Base-by-base conservation (phyloP, 2,329 filamentous ascomycete genomes). In the Orbilia javanica region DNA sequence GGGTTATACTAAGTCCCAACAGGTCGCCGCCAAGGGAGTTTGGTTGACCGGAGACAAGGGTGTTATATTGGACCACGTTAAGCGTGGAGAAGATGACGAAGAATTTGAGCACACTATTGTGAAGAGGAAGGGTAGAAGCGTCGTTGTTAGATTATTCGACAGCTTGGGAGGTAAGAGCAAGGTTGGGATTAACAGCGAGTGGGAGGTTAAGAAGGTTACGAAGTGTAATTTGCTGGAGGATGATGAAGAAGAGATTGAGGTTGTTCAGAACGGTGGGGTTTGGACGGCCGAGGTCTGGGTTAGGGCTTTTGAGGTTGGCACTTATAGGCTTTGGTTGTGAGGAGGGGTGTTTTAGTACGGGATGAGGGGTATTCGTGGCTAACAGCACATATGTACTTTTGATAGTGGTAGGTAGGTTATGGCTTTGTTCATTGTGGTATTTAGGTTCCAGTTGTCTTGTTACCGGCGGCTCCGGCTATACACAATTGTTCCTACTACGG, bases 191-290 rank as follows among this genome's bases (percentile, higher is more conserved):
- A 85, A 87, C 95, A 72, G 69, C 18, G 53, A 74, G 36, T 67
- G 79, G 84, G 86, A 90, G 27, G 89, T 97, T 29, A 91, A 90
- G 86, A 90, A 89, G 81, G 93, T 92, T 34, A 91, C 88, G 85
- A 97, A 93, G 87, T 91, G 90, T 48, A 98, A 97, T 84, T 84
- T 96, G 79, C 85, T 99, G 34, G 96, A 99, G 84, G 96, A 99
- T 84, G 92, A 97, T 81, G 84, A 90, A 69, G 90, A 93, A 80
- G 89, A 90, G 82, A 7, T 72, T n/a, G 77, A 82, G 6, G 82
- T 84, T 69, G 64, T 75, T n/a, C 83, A 82, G 46, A 81, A 79
- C 60, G 82, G 85, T 42, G 82, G 84, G 72, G 82, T 84, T 79
- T 87, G 86, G 79, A 84, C 85, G 81, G 88, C 93, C 73, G 83